A percentile compares a stretch with the other conserved stretches of the same genome.
Evolutionary conservation across 495 filamentous ascomycete genomes (phyloP).

Genomic region (Neurospora sp.): DNA sequence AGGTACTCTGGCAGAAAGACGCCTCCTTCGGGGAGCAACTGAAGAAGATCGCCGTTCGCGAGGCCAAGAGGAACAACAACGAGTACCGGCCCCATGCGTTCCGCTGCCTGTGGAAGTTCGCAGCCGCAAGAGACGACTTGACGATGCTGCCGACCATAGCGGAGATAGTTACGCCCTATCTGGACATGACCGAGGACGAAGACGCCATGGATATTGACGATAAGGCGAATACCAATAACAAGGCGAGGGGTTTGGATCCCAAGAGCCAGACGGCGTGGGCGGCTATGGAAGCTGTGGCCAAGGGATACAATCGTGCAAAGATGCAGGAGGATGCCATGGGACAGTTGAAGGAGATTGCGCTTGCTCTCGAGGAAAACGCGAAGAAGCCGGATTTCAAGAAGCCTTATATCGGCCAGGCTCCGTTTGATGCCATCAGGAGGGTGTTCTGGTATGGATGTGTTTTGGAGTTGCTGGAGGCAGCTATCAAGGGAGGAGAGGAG

Average conservation of each 20-base stretch:
- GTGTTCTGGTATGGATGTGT: conserved; percentile 26
- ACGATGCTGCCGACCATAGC: conserved; percentile 60
- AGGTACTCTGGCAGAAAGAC: conserved; percentile 46
- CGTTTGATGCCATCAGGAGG: conserved; percentile 20
- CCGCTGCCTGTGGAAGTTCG: conserved; percentile 59
- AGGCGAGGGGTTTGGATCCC: conserved; percentile 22
- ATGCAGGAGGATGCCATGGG: conserved; percentile 22
- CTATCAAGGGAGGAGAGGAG: conserved; percentile 7
- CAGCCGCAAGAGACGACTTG: conserved; percentile 48
- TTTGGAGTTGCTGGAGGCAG: conserved; percentile 18
- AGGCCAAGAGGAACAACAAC: conserved; percentile 83
- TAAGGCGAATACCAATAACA: conserved; percentile 15
- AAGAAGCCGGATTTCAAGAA: conserved; percentile 1
- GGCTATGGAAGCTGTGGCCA: conserved; percentile 29
- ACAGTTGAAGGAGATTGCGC: conserved; percentile 22
- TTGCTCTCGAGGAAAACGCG: conserved; percentile 11
- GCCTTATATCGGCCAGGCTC: conserved; percentile 15
- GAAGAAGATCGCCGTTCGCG: conserved; percentile 61
- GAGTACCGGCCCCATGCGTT: conserved; percentile 69
- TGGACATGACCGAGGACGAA: conserved; percentile 45
- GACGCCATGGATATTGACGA: conserved; percentile 54
- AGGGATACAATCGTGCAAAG: conserved; percentile 30
- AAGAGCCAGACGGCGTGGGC: conserved; percentile 25
- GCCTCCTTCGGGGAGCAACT: conserved; percentile 30
- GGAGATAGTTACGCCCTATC: conserved; percentile 46